A percentile compares a stretch with the other conserved stretches of the same genome.
These are phyloP conservation scores for Lentinula sp. DNA, from an alignment of 768 basidiomycete species.

Conservation along the genomic window DNA sequence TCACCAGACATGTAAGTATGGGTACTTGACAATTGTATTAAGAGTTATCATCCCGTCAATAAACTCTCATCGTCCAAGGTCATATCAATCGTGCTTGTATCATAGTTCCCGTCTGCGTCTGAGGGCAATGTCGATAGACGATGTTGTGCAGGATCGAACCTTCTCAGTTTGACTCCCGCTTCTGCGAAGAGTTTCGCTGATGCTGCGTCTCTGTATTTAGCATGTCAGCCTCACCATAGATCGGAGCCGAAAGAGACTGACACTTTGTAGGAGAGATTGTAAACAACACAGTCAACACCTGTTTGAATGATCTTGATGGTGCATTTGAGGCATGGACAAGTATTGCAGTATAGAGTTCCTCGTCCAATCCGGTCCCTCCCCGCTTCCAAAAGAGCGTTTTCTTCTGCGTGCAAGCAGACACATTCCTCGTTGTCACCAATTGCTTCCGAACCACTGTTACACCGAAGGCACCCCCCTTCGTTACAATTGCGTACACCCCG, in stretches of 20 bases:
- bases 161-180: slow-evolving; percentile 77
- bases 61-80: not conserved
- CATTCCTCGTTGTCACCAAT: slow-evolving; percentile 64
- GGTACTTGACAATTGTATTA: not conserved
- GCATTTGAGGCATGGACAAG: slow-evolving; percentile 97
- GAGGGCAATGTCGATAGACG: slow-evolving; percentile 18
- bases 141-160: slow-evolving; percentile 44
- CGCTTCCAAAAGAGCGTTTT: slow-evolving; percentile 93
- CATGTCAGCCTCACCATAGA: not conserved
- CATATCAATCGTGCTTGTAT: slow-evolving; percentile 3
- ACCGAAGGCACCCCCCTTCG: slow-evolving; percentile 84
- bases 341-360: slow-evolving; percentile 94
- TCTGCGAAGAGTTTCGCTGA: slow-evolving; percentile 73
- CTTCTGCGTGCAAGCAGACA: slow-evolving; percentile 94
- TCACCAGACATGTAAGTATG: slow-evolving; percentile 2
- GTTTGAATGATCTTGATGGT: slow-evolving; percentile 97
- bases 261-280: slow-evolving; percentile 96
- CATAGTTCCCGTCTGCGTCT: slow-evolving; percentile 18
- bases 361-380: slow-evolving; percentile 84
- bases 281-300: slow-evolving; percentile 88
- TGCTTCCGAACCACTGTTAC: slow-evolving; percentile 50
- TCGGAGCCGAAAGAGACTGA: slow-evolving; percentile 28
- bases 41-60: not conserved
- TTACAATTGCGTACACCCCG: slow-evolving; percentile 86
- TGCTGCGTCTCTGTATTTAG: slow-evolving; percentile 60